Evolutionary conservation across 202 grass and related monocot genomes (phyloP).

Genomic region (Saccharum hybrid): DNA sequence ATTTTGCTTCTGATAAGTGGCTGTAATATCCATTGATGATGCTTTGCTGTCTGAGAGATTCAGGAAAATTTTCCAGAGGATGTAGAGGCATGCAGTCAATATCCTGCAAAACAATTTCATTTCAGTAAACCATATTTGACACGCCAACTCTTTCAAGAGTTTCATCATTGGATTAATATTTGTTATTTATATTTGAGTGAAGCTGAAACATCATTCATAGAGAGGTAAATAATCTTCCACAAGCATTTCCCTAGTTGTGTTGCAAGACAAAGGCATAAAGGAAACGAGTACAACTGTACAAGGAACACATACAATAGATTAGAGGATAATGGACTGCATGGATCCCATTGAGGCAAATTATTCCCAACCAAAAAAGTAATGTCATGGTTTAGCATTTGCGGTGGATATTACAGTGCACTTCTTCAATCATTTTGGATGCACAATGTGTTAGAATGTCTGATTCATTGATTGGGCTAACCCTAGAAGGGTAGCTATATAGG

Average conservation of each 20-base stretch:
- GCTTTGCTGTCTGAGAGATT: conserved; percentile 70
- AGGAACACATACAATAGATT: neutral
- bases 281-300: neutral
- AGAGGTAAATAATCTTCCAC: neutral
- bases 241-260: conserved; percentile 2
- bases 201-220: conserved; percentile 14
- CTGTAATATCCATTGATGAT: conserved; percentile 58
- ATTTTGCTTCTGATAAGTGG: conserved; percentile 64
- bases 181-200: conserved; percentile 23
- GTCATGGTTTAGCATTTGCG: neutral
- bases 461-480: too few species aligned
- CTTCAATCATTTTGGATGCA: conserved; percentile 2
- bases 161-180: conserved; percentile 20
- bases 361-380: neutral
- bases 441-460: too few species aligned
- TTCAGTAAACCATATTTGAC: conserved; percentile 36
- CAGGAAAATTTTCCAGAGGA: conserved; percentile 90
- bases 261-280: neutral
- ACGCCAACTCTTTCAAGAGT: neutral
- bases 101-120: conserved; percentile 69
- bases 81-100: conserved; percentile 96
- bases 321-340: neutral
- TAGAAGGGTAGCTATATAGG: too few species aligned
- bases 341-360: conserved; percentile 4
- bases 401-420: neutral